phyloP scores from a whole-genome alignment of 306 rosid species.

The Trifolium dubium region DNA sequence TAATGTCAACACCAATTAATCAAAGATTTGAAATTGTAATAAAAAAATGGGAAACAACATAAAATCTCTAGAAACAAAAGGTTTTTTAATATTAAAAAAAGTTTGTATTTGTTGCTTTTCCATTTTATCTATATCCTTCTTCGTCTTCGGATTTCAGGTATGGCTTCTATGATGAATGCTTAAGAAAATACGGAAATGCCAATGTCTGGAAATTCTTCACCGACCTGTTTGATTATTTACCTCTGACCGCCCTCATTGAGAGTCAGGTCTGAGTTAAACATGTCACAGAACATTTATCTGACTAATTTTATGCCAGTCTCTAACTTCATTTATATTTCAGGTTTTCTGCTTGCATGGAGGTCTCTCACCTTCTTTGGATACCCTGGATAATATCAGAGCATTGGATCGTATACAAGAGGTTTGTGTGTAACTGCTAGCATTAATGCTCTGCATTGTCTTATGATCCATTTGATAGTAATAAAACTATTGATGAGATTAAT shows the following conservation, averaged over 20 bases:
- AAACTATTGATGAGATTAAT: not conserved
- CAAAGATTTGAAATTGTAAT: not conserved
- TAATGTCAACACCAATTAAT: conserved; percentile 9
- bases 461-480: conserved; percentile 16
- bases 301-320: conserved; percentile 40
- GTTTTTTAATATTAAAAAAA: not conserved
- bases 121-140: conserved; percentile 38
- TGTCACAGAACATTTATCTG: conserved; percentile 28
- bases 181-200: conserved; percentile 97
- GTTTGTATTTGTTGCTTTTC: conserved; percentile 18
- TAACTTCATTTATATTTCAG: conserved; percentile 53
- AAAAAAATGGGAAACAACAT: not conserved
- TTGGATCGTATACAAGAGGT: conserved; percentile 98
- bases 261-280: conserved; percentile 79
- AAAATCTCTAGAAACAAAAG: not conserved
- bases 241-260: conserved; percentile 96
- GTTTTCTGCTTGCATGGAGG: conserved; percentile 99
- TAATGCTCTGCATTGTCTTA: conserved; percentile 28
- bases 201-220: conserved; percentile 97
- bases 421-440: conserved; percentile 31
- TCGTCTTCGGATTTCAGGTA: conserved; percentile 64
- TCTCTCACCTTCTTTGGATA: conserved; percentile 96
- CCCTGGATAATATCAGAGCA: conserved; percentile 88
- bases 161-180: conserved; percentile 97
- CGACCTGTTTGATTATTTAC: conserved; percentile 92